These are phyloP conservation scores for cucumber (Cucumis sativus) DNA, from an alignment of 306 rosid species.

Conservation along the genomic window DNA sequence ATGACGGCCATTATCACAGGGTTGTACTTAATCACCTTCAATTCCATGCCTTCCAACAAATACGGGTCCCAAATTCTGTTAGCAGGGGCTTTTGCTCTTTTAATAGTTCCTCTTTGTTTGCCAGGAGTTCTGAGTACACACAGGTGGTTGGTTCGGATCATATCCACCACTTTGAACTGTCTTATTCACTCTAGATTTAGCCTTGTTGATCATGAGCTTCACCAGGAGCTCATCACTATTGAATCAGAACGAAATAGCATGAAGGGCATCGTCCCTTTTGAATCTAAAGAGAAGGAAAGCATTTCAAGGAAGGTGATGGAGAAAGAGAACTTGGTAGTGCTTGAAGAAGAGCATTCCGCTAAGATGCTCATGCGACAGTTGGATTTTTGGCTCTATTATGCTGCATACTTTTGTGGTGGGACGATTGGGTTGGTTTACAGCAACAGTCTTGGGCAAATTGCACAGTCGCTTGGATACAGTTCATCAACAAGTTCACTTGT, in stretches of 20 bases:
- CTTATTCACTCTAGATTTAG: slow-evolving; percentile 12
- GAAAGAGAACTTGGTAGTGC: slow-evolving; percentile 25
- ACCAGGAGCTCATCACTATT: slow-evolving; percentile 28
- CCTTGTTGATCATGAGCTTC: slow-evolving; percentile 27
- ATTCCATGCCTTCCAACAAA: slow-evolving; percentile 19
- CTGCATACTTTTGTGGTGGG: slow-evolving; percentile 67
- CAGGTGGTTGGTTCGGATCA: slow-evolving; percentile 14
- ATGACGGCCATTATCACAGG: slow-evolving; percentile 57
- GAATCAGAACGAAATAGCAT: background rate
- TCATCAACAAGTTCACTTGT: slow-evolving; percentile 48
- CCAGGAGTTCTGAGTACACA: slow-evolving; percentile 28
- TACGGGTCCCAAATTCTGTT: slow-evolving; percentile 31
- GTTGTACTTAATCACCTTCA: slow-evolving; percentile 45
- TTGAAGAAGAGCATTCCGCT: slow-evolving; percentile 57
- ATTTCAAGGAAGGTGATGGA: slow-evolving; percentile 24
- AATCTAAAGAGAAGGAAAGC: slow-evolving; percentile 14
- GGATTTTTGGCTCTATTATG: slow-evolving; percentile 76
- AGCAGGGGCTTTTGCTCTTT: slow-evolving; percentile 40
- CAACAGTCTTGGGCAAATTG: slow-evolving; percentile 79
- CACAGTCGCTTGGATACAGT: slow-evolving; percentile 51
- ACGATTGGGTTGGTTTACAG: slow-evolving; percentile 77
- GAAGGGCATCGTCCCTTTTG: background rate
- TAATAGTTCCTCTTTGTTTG: slow-evolving; percentile 29
- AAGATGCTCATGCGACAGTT: slow-evolving; percentile 26
- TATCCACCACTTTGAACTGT: slow-evolving; percentile 7